These are phyloP conservation scores for Triticum timopheevii DNA, from an alignment of 176 grass and related monocot genomes.

Conservation along the genomic window DNA sequence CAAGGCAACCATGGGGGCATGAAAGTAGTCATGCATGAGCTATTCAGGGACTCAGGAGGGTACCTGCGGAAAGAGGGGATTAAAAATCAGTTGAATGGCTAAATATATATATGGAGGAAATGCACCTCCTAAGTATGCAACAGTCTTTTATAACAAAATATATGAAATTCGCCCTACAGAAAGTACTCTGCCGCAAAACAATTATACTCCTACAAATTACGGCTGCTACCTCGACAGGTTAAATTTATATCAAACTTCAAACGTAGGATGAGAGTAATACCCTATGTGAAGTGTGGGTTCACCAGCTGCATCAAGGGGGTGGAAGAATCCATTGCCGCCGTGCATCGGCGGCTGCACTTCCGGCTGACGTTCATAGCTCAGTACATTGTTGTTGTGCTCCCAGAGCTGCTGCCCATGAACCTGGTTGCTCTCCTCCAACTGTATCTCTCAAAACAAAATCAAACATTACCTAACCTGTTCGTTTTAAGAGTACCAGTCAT, in stretches of 20 bases:
- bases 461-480: not conserved
- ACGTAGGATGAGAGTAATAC: conserved; percentile 26
- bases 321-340: conserved; percentile 67
- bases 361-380: conserved; percentile 52
- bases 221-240: not conserved
- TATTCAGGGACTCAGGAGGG: conserved; percentile 69
- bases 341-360: conserved; percentile 38
- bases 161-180: not conserved
- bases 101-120: not conserved
- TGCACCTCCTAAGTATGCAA: not conserved
- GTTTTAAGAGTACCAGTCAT: not conserved
- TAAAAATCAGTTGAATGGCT: not conserved
- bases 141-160: not conserved
- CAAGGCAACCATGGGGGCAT: conserved; percentile 81
- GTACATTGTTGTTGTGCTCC: conserved; percentile 56
- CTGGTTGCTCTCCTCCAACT: conserved; percentile 86
- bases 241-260: not conserved
- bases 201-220: too few species aligned
- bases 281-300: conserved; percentile 93
- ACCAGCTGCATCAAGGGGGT: conserved; percentile 58
- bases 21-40: conserved; percentile 67
- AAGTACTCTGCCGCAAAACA: not conserved
- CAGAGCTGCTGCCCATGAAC: conserved; percentile 57
- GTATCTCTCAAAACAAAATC: conserved; percentile 28
- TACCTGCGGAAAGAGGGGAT: conserved; percentile 47